A percentile compares a stretch with the other conserved stretches of the same genome.
Conservation (phyloP, 1,284 basidiomycete species). For the Cutaneotrichosporon dermatis region DNA sequence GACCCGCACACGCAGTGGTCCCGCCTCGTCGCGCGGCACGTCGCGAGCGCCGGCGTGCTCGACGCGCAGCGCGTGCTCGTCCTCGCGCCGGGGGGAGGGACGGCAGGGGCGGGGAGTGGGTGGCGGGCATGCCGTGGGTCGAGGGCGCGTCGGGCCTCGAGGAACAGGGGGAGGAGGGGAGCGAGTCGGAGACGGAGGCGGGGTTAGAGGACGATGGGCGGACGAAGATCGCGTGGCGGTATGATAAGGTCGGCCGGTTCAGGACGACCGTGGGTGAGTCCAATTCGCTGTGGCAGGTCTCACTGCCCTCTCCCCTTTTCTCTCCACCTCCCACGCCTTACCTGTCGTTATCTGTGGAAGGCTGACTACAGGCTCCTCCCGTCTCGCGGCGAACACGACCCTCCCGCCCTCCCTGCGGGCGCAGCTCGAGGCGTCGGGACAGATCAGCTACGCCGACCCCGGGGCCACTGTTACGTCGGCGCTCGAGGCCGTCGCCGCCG, state of each 20-base stretch:
- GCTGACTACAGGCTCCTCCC: conserved; percentile 4
- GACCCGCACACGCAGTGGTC: conserved; percentile 82
- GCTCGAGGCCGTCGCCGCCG: background rate
- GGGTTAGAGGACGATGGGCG: conserved; percentile 53
- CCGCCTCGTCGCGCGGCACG: conserved; percentile 81
- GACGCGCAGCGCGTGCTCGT: conserved; percentile 65
- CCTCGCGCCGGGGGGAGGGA: conserved; percentile 54
- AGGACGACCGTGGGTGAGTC: conserved; percentile 66
- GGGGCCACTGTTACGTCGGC: background rate
- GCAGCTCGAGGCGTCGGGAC: conserved; percentile 9
- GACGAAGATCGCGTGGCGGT: conserved; percentile 87
- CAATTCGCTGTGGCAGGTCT: no score
- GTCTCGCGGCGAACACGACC: conserved; percentile 17
- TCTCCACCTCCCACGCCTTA: no score
- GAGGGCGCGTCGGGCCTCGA: conserved; percentile 32
- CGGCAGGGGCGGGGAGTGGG: conserved; percentile 52
- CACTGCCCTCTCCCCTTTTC: no score
- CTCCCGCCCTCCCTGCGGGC: conserved; percentile 25
- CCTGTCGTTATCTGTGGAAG: no score
- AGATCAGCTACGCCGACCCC: conserved; percentile 1
- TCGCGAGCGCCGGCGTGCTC: conserved; percentile 76
- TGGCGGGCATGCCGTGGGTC: conserved; percentile 74
- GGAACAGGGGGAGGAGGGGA: conserved; percentile 38
- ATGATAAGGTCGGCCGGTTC: conserved; percentile 85
- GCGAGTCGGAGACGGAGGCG: conserved; percentile 51